phyloP scores from a whole-genome alignment of 495 filamentous ascomycete species.

The Penicillium waksmanii region DNA sequence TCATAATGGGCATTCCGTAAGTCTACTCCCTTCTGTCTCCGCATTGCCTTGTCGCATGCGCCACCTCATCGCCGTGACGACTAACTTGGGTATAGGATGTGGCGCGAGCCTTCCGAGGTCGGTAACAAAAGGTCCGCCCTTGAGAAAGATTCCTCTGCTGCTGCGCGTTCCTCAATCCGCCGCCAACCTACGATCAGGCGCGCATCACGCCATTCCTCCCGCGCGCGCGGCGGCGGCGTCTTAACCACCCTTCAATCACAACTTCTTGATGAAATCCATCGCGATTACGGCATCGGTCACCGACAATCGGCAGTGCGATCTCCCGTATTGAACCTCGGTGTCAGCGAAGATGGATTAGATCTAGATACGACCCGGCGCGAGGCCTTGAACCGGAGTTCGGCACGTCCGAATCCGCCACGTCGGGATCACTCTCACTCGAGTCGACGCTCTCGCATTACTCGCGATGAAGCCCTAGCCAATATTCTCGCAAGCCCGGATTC shows the following conservation, averaged over 20 bases:
- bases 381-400: conserved; percentile 19
- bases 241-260: conserved; percentile 42
- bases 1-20: conserved; percentile 79
- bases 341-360: conserved; percentile 39
- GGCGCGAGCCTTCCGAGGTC: conserved; percentile 53
- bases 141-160: conserved; percentile 61
- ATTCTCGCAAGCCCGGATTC: conserved; percentile 27
- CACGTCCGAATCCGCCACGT: conserved; percentile 29
- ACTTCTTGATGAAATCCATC: conserved; percentile 50
- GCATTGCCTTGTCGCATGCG: conserved; percentile 32
- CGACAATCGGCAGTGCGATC: conserved; percentile 34
- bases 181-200: conserved; percentile 53
- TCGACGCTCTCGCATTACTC: conserved; percentile 38
- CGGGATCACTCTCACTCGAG: conserved; percentile 34
- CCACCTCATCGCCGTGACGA: conserved; percentile 32
- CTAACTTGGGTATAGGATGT: conserved; percentile 51
- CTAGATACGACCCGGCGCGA: conserved; percentile 39
- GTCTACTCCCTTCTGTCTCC: conserved; percentile 38
- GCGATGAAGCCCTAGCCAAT: conserved; percentile 31
- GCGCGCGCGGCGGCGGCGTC: conserved; percentile 36
- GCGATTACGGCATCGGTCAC: conserved; percentile 29
- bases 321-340: conserved; percentile 33
- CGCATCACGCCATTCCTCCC: conserved; percentile 35
- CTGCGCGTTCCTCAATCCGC: conserved; percentile 74
- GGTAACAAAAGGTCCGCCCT: conserved; percentile 59